A percentile compares a stretch with the other conserved stretches of the same genome.
These are phyloP conservation scores for Trichoderma harzianum DNA, from an alignment of 2,329 filamentous ascomycete genomes.

Conservation along the genomic window DNA sequence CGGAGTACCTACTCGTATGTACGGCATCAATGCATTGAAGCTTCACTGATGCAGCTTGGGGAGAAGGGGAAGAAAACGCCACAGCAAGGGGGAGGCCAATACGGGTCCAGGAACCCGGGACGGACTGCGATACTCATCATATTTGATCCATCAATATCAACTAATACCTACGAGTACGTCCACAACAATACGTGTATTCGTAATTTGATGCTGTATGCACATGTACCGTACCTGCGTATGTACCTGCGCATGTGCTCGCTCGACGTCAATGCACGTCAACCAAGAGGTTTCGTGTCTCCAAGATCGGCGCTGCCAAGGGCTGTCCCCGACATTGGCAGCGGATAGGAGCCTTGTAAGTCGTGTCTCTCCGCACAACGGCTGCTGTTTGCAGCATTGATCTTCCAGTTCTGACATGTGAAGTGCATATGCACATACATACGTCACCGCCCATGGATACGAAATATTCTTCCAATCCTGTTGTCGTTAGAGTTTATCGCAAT, in stretches of 20 bases:
- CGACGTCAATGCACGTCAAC: conserved; percentile 15
- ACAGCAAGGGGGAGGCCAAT: background rate
- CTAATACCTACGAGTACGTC: background rate
- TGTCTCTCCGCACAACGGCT: background rate
- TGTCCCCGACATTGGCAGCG: background rate
- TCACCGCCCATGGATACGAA: background rate
- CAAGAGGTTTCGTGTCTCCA: background rate
- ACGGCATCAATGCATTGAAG: background rate
- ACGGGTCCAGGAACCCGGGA: background rate
- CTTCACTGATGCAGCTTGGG: background rate
- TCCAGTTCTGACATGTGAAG: background rate
- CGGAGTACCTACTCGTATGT: background rate
- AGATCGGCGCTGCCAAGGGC: conserved; percentile 8
- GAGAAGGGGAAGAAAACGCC: background rate
- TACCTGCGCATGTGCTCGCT: background rate
- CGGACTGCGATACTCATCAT: background rate
- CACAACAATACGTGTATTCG: too few species aligned
- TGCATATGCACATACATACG: background rate
- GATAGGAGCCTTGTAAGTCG: background rate
- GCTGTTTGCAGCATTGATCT: background rate
- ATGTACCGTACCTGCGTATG: background rate
- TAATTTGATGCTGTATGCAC: background rate
- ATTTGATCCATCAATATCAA: background rate
- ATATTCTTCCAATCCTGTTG: background rate
- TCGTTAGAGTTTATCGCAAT: background rate